Base-by-base conservation (phyloP, 1,284 basidiomycete genomes). In the Sanghuangporus sanghuang region DNA sequence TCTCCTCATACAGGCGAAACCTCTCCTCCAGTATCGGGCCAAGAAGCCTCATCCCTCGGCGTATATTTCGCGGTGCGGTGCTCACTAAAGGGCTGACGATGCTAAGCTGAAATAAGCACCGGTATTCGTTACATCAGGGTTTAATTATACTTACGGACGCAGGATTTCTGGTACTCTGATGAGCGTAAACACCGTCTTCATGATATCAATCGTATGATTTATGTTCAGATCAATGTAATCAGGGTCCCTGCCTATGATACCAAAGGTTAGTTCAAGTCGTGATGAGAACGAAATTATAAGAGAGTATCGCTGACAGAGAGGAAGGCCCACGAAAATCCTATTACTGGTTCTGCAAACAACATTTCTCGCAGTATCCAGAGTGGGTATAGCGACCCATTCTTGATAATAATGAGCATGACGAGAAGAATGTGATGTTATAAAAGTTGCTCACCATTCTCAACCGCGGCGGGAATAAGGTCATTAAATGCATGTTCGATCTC, bases 311-410 rank as follows among this genome's bases (percentile, higher is more conserved):
- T 54, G 62, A 77, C 79, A 80, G 7, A 77, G 64, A 11, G 78
- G 77, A 16, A 72, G 64, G 6, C 78, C 79, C 8, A 79, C 75
- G 55, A 79, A 76, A 8, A 79, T 69, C 6, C 79, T 71, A 63
- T 80, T 79, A 58, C 71, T 73, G 14, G 71, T 71, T 9, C 79
- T 71, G 60, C 72, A 74, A 1, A 82, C 74, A 42, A 82, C 72
- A 23, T 75, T 69, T 70, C 75, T 73, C 9, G 79, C 66, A 0
- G 74, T 76, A 7, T 71, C 59, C 39, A 74, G 67, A 2, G 73
- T 73, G 2, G 69, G 73, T n/a, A 79, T 58, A 14, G 68, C 68
- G 2, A 70, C 68, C 80, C 81, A 81, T 23, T 73, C 76, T 77
- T 57, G 6, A 36, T 18, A 55, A 12, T n/a, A n/a, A 39, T 23